Base-by-base conservation (phyloP, 805 yeast genomes). In the Lipomyces kockii region DNA sequence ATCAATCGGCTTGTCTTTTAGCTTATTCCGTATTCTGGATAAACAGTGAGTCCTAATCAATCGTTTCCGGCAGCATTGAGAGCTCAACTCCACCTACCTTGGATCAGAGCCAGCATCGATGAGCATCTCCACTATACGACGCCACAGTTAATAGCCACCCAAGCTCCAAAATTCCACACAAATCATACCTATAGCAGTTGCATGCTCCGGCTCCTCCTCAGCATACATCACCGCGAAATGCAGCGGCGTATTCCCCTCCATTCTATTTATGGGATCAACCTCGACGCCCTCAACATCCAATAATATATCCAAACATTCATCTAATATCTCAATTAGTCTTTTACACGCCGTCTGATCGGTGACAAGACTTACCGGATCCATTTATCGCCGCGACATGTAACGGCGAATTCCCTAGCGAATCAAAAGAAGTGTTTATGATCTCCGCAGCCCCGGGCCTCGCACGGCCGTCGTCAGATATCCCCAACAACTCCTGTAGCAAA, bases 61-160 rank as follows among this genome's bases (percentile, higher is more conserved):
- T 17, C 22, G 22, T n/a, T 43, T 11, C 22, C 9, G 22, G n/a
- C 22, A 14, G 37, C 37, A n/a, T 20, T 54, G 37, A 29, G 37
- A 64, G 11, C 11, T 63, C 54, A 43, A 17, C 49, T 43, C 11
- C 32, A 63, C 73, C 17, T 17, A 74, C 72, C 76, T 82, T 2
- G 96, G 91, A 78, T 93, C 95, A 1, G 95, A 88, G 2, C 99
- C 98, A 35, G 96, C 97, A 74, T 93, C 97, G 53, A 95, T 81
- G 69, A 95, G 83, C 76, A 89, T 89, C 74, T 91, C 97, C 12
- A 88, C 81, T 66, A 52, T 25, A 20, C 25, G 17, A 34, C 8
- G 39, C 32, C 34, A 54, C 34, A 20, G 27, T 22, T 5, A 35
- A 14, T 8, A 58, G 20, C n/a, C 25, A 43, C 8, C 7, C 22